Percentiles rank a stretch among this genome's conserved stretches.
These are phyloP conservation scores for Trichoderma parareesei DNA, from an alignment of 495 filamentous ascomycete species.

Conservation along the genomic window DNA sequence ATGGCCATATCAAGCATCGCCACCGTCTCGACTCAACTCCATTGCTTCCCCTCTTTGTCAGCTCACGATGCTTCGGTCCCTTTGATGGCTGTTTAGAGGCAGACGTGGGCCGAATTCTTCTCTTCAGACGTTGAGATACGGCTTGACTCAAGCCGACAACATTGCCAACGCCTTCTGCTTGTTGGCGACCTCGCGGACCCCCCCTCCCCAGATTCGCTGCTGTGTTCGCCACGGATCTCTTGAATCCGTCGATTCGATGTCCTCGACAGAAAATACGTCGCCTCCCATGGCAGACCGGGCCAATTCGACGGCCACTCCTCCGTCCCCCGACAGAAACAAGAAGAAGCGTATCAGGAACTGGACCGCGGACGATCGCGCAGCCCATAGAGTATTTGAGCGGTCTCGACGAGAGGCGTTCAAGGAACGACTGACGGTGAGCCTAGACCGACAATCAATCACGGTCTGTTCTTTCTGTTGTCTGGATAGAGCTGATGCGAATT, in stretches of 20 bases:
- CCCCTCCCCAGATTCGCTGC: background rate
- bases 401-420: slow-evolving; percentile 2
- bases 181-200: background rate
- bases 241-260: background rate
- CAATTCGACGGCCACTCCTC: background rate
- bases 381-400: slow-evolving; percentile 2
- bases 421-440: background rate
- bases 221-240: background rate
- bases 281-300: slow-evolving; percentile 1
- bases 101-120: background rate
- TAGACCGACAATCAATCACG: too few relatives aligned
- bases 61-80: background rate
- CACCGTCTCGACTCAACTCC: background rate
- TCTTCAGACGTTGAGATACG: background rate
- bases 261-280: background rate
- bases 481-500: background rate
- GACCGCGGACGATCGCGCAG: background rate
- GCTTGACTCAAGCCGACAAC: background rate
- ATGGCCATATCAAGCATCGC: background rate
- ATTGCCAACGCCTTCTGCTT: background rate
- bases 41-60: slow-evolving; percentile 7
- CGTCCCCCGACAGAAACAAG: background rate
- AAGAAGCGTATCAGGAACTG: background rate
- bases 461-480: background rate
- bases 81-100: background rate